Conservation (phyloP, 2,329 filamentous ascomycete genomes). For the Fusarium lateritium region DNA sequence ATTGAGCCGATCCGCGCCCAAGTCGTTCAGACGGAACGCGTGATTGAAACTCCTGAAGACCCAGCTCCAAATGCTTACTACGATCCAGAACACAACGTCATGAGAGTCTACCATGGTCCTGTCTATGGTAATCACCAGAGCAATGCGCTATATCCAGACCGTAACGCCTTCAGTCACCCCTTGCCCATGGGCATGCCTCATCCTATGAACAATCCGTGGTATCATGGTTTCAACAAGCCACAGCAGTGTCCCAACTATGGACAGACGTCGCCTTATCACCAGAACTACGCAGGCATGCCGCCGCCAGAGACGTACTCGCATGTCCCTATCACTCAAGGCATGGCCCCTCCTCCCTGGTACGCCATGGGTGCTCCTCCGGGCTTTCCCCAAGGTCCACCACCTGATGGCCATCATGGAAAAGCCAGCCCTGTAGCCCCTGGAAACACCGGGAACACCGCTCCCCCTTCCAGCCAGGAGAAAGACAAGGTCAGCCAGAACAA, state of each 20-base stretch:
- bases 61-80: conserved; percentile 73
- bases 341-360: conserved; percentile 45
- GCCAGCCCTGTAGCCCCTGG: conserved; percentile 3
- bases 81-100: conserved; percentile 65
- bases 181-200: conserved; percentile 61
- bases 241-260: conserved; percentile 44
- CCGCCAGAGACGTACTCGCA: conserved; percentile 43
- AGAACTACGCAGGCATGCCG: conserved; percentile 18
- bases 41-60: conserved; percentile 66
- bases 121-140: conserved; percentile 67
- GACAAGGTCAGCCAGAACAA: conserved; percentile 51
- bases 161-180: conserved; percentile 50
- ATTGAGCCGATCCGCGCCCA: conserved; percentile 64
- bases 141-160: conserved; percentile 61
- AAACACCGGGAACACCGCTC: conserved; percentile 21
- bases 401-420: conserved; percentile 16
- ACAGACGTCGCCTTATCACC: conserved; percentile 30
- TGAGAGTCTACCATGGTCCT: conserved; percentile 71
- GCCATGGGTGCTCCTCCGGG: conserved; percentile 42
- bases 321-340: conserved; percentile 52
- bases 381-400: conserved; percentile 26
- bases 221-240: conserved; percentile 55
- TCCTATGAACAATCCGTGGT: conserved; percentile 61
- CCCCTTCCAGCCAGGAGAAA: conserved; percentile 41
- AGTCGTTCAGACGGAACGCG: conserved; percentile 69